Base-by-base conservation (phyloP, 768 basidiomycete genomes). In the Rubroboletus satanas region DNA sequence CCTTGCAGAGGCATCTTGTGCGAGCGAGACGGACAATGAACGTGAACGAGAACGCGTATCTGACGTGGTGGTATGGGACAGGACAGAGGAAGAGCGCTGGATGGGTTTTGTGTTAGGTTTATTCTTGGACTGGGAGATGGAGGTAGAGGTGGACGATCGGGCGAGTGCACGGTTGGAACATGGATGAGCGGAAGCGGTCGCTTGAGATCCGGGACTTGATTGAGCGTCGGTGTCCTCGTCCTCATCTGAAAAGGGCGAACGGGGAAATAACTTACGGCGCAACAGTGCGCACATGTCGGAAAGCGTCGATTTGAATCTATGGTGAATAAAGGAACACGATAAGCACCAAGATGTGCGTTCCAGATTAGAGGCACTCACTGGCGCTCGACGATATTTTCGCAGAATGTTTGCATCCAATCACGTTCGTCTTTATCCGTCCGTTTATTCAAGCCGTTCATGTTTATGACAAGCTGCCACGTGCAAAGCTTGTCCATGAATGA, bases 321-420 rank as follows among this genome's bases (percentile, higher is more conserved):
- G 29, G 28, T 17, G 33, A 51, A 53, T 5, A 29, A 5, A 54
- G 6, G 10, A 21, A 21, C 12, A 1, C 1, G 28, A 42, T 54
- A 2, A 47, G n/a, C 26, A 44, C 23, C 31, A 43, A 7, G 37
- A n/a, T 41, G 26, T 7, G 32, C 4, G 36, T 26, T 21, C 11
- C 31, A 10, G 38, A 39, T 3, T 14, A 14, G 12, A 26, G 36
- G 37, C 7, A 73, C 83, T 50, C 62, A 89, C 88, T 78, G 74
- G 38, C 73, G 77, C 58, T 88, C 85, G 15, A 91, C 82, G 45
- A 87, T 62, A 26, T 83, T 80, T 62, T 85, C 81, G 45, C 77
- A 85, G 63, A 91, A 91, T 1, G 66, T 56, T 65, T 91, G 90
- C 72, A 82, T 83, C 89, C 90, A 91, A 61, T 93, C 89, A 2